A percentile compares a stretch with the other conserved stretches of the same genome.
Conservation (phyloP, 148 eudicot genomes). For the Rhododendron henanense region DNA sequence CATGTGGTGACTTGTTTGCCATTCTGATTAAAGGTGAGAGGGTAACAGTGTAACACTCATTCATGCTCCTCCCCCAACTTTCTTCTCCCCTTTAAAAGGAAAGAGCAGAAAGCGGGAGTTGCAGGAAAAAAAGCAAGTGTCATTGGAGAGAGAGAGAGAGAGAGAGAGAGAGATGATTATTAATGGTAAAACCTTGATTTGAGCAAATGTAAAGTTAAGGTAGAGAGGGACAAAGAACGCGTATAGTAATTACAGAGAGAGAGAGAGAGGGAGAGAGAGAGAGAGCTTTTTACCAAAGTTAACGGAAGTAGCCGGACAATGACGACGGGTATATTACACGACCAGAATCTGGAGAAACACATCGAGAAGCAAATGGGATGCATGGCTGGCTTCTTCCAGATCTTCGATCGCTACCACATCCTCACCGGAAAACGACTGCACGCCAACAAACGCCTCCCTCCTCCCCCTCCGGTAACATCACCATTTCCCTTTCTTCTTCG, state of each 20-base stretch:
- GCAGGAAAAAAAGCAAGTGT: conserved; percentile 32
- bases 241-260: not conserved
- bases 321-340: conserved; percentile 49
- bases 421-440: conserved; percentile 47
- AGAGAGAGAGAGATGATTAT: not conserved
- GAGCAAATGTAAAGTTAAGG: conserved; percentile 12
- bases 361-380: conserved; percentile 83
- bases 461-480: conserved; percentile 32
- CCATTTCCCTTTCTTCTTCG: not conserved
- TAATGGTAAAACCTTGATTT: conserved; percentile 6
- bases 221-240: not conserved
- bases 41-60: not conserved
- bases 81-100: conserved; percentile 35
- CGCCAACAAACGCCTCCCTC: conserved; percentile 54
- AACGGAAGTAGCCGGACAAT: conserved; percentile 24
- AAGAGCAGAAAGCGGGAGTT: conserved; percentile 64
- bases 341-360: conserved; percentile 60
- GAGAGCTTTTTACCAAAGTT: conserved; percentile 1
- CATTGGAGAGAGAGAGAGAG: conserved; percentile 20
- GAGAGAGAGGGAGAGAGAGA: not conserved
- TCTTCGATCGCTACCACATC: conserved; percentile 67
- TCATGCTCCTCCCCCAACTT: not conserved
- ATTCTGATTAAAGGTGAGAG: not conserved
- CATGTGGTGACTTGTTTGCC: not conserved
- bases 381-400: conserved; percentile 75